Conservation (phyloP, 768 basidiomycete genomes). For the Leccinum imitatum region DNA sequence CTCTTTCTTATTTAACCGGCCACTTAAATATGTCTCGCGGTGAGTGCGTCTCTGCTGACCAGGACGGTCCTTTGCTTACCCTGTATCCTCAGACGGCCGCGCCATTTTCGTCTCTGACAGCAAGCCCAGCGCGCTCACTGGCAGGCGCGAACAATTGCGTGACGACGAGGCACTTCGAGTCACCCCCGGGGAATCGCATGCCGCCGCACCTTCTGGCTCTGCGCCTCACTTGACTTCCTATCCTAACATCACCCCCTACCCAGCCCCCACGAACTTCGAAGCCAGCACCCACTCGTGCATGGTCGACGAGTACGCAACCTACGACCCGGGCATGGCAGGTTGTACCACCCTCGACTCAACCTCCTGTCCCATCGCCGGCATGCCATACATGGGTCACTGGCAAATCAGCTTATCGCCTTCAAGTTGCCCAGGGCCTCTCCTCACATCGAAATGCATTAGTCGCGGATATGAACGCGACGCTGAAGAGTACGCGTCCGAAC, state of each 20-base stretch:
- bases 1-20: neutral
- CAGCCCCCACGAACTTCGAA: neutral
- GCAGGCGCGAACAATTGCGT: neutral
- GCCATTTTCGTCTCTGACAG: constrained; percentile 9
- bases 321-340: constrained; percentile 28
- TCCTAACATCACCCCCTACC: neutral
- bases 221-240: neutral
- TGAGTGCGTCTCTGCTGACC: neutral
- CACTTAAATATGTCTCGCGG: neutral
- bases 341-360: neutral
- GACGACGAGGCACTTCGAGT: neutral
- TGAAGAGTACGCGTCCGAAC: constrained; percentile 13
- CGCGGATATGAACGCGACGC: constrained; percentile 24
- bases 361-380: constrained; percentile 14
- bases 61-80: neutral
- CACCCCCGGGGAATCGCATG: neutral
- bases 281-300: neutral
- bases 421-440: neutral
- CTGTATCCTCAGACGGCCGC: neutral
- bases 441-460: neutral
- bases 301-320: constrained; percentile 16
- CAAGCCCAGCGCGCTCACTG: neutral
- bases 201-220: neutral
- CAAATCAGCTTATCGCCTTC: neutral
- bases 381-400: neutral